Conservation (phyloP, 768 basidiomycete species). For the Atractiella rhizophila region DNA sequence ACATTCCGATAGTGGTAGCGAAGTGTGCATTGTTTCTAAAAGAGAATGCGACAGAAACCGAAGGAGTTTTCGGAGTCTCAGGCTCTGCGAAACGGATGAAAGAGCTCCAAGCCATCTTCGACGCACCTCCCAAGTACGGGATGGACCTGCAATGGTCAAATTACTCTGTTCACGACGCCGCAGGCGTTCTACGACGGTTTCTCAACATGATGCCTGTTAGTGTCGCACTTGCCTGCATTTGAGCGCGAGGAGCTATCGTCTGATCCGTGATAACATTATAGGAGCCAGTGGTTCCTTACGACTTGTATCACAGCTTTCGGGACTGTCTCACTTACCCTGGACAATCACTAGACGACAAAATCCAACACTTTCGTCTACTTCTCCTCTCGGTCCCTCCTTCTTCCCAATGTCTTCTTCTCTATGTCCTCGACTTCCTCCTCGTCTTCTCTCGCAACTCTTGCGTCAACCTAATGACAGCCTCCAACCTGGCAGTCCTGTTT, state of each 20-base stretch:
- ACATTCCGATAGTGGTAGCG: constrained; percentile 88
- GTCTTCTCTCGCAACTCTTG: constrained; percentile 79
- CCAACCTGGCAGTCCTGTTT: constrained; percentile 91
- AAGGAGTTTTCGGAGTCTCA: constrained; percentile 81
- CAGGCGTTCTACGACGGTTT: constrained; percentile 83
- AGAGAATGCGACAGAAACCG: constrained; percentile 73
- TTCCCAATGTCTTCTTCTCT: constrained; percentile 87
- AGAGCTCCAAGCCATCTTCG: constrained; percentile 74
- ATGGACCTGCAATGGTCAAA: constrained; percentile 77
- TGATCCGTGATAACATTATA: no score
- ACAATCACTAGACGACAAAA: constrained; percentile 19
- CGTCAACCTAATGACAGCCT: constrained; percentile 80
- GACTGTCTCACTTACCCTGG: no score
- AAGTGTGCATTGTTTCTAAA: constrained; percentile 91
- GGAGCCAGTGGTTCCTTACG: constrained; percentile 85
- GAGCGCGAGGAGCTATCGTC: no score
- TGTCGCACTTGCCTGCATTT: no score
- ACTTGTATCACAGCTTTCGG: constrained; percentile 74
- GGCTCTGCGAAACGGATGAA: constrained; percentile 92
- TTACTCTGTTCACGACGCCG: constrained; percentile 93
- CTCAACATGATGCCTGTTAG: constrained; percentile 87
- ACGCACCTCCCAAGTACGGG: constrained; percentile 69
- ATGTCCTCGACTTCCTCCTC: constrained; percentile 80
- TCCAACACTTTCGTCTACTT: constrained; percentile 54
- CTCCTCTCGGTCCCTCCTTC: constrained; percentile 62